Evolutionary conservation across 306 rosid genomes (phyloP).

Genomic region (Vachellia pachyceras): DNA sequence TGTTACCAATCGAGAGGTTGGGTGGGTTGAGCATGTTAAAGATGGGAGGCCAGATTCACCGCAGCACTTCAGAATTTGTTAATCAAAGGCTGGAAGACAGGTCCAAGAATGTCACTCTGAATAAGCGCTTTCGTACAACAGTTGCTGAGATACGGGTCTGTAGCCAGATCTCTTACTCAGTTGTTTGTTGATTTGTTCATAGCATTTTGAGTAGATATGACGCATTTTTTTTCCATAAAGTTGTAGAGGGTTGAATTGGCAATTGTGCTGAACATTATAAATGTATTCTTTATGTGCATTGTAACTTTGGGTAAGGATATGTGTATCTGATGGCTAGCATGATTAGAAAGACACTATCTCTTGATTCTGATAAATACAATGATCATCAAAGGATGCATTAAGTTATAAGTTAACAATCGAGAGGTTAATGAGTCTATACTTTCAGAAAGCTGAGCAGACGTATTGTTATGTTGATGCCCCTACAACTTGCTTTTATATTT

Average conservation of each 20-base stretch:
- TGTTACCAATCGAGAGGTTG: constrained; percentile 62
- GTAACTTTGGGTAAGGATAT: constrained; percentile 28
- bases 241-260: neutral
- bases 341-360: constrained; percentile 18
- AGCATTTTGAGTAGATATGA: neutral
- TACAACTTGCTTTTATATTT: constrained; percentile 20
- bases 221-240: constrained; percentile 22
- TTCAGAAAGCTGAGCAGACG: constrained; percentile 16
- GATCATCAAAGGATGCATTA: constrained; percentile 20
- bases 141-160: constrained; percentile 71
- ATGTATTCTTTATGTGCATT: constrained; percentile 17
- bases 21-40: constrained; percentile 59
- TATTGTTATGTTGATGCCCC: constrained; percentile 14
- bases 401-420: neutral
- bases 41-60: constrained; percentile 62
- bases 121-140: constrained; percentile 72
- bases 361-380: neutral
- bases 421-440: neutral
- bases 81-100: constrained; percentile 67
- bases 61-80: constrained; percentile 55
- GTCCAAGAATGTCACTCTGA: constrained; percentile 61
- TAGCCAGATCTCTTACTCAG: constrained; percentile 24
- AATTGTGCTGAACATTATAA: constrained; percentile 3
- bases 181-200: constrained; percentile 19
- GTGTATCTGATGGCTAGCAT: neutral